These are phyloP conservation scores for Bathelium albidoporum DNA, from an alignment of 495 filamentous ascomycete genomes.

Conservation along the genomic window DNA sequence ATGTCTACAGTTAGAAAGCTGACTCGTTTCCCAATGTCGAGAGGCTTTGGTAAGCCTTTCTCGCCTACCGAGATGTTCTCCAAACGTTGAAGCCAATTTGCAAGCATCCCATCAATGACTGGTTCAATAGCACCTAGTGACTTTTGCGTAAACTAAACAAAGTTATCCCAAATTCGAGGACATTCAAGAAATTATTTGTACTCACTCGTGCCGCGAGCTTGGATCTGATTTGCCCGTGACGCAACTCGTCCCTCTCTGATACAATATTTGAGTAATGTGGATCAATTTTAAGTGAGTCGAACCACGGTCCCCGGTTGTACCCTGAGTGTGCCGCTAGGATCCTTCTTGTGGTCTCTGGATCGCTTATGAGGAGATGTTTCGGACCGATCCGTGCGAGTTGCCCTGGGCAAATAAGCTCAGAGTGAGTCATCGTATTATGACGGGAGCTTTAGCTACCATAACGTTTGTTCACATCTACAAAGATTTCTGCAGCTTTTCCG, in stretches of 20 bases:
- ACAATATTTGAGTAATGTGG: conserved; percentile 21
- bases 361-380: conserved; percentile 33
- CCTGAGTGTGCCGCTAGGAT: conserved; percentile 29
- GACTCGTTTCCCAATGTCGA: background rate
- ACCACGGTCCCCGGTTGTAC: conserved; percentile 22
- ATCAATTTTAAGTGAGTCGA: conserved; percentile 22
- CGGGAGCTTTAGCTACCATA: conserved; percentile 4
- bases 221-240: conserved; percentile 13
- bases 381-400: conserved; percentile 36
- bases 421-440: background rate
- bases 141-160: background rate
- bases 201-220: conserved; percentile 12
- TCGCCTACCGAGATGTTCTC: background rate
- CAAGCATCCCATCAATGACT: background rate
- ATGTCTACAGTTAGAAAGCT: background rate
- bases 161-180: background rate
- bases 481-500: background rate
- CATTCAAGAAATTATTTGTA: background rate
- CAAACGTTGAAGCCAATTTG: background rate
- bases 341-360: conserved; percentile 27
- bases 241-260: conserved; percentile 13
- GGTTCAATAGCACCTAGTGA: background rate
- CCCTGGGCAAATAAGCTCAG: conserved; percentile 19
- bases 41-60: background rate
- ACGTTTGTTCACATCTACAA: conserved; percentile 1